Percentiles rank a stretch among this genome's conserved stretches.
Evolutionary conservation across 768 basidiomycete genomes (phyloP).

Genomic region (Sporobolomyces phaffii): DNA sequence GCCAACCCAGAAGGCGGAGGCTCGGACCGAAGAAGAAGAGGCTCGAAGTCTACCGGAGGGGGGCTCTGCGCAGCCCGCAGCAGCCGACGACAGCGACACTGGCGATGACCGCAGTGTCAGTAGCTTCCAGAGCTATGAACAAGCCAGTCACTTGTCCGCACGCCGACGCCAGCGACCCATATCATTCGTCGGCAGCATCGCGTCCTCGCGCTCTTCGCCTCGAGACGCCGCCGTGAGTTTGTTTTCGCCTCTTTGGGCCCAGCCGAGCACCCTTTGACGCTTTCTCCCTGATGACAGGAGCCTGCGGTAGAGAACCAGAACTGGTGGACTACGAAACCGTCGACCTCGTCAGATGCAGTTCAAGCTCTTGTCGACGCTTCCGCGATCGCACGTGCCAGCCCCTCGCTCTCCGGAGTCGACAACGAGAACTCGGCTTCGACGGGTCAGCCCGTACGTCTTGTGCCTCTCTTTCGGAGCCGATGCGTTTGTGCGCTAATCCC

Average conservation of each 20-base stretch:
- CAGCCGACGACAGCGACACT: not conserved
- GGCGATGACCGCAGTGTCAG: not conserved
- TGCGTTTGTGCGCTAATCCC: no score
- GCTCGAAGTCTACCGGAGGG: no score
- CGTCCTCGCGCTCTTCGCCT: not conserved
- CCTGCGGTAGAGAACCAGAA: not conserved
- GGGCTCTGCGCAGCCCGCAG: no score
- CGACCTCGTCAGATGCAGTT: not conserved
- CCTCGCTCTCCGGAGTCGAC: no score
- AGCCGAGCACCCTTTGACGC: no score
- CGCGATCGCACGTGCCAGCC: no score
- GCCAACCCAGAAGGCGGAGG: no score
- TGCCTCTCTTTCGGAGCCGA: not conserved
- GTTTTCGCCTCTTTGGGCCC: no score
- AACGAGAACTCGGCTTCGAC: no score
- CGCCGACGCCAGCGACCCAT: not conserved
- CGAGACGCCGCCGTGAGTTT: not conserved
- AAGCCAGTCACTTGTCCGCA: not conserved
- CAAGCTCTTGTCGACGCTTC: not conserved
- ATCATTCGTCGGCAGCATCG: constrained; percentile 1
- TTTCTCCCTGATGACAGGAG: not conserved
- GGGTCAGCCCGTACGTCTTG: no score
- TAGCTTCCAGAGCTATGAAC: constrained; percentile 5
- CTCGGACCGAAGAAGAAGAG: no score
- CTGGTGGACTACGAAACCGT: constrained; percentile 1